Percentiles rank a stretch among this genome's conserved stretches.
Conservation (phyloP, 2,329 filamentous ascomycete genomes). For the Aureobasidium lini region DNA sequence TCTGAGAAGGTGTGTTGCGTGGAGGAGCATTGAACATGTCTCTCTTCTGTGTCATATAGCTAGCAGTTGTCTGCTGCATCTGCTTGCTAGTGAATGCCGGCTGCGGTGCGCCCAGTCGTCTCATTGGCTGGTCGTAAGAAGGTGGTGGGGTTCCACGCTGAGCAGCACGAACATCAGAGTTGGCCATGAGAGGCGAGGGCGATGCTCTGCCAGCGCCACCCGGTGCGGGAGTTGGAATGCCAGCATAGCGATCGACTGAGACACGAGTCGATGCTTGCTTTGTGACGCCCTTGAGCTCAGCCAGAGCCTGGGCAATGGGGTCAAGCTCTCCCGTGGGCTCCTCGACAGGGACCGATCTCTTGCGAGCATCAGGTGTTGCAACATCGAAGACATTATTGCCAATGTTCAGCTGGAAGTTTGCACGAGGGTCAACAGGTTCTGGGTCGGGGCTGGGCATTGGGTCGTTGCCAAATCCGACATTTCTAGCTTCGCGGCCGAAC, state of each 20-base stretch:
- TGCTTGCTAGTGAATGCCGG: slow-evolving; percentile 87
- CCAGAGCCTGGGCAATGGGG: slow-evolving; percentile 85
- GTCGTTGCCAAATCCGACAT: slow-evolving; percentile 25
- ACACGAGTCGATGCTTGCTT: slow-evolving; percentile 79
- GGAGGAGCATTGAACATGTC: slow-evolving; percentile 56
- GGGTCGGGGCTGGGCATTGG: slow-evolving; percentile 56
- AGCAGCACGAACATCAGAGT: slow-evolving; percentile 44
- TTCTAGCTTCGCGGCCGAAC: slow-evolving; percentile 19
- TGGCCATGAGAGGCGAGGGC: slow-evolving; percentile 35
- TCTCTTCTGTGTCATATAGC: slow-evolving; percentile 75
- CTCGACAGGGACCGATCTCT: slow-evolving; percentile 30
- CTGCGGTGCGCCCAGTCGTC: slow-evolving; percentile 77
- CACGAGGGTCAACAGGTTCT: slow-evolving; percentile 82
- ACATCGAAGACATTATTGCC: slow-evolving; percentile 96
- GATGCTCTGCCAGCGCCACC: slow-evolving; percentile 34
- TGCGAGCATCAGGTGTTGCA: slow-evolving; percentile 58
- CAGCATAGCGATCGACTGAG: slow-evolving; percentile 92
- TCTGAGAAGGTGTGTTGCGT: slow-evolving; percentile 23
- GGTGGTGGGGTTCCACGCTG: slow-evolving; percentile 75
- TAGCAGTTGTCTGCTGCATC: slow-evolving; percentile 92
- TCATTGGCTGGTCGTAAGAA: slow-evolving; percentile 70
- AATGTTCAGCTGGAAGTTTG: slow-evolving; percentile 86
- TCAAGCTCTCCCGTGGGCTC: slow-evolving; percentile 58
- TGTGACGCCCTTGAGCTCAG: slow-evolving; percentile 78
- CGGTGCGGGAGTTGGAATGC: slow-evolving; percentile 71